Percentiles rank a stretch among this genome's conserved stretches.
phyloP scores from a whole-genome alignment of 257 asterid species.

The Rhazya stricta region DNA sequence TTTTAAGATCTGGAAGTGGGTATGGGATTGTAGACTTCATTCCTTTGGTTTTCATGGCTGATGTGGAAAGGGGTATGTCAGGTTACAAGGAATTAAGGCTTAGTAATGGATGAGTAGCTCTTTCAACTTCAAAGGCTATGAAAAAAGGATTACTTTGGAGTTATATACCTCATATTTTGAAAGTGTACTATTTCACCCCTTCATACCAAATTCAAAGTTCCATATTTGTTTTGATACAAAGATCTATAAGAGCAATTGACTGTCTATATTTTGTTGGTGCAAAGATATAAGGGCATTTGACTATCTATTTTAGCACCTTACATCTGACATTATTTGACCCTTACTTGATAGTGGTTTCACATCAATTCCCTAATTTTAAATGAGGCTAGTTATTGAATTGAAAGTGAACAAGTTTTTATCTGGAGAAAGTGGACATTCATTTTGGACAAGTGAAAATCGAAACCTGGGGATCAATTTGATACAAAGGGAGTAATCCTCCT shows the following conservation, averaged over 20 bases:
- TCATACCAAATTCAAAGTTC: neutral
- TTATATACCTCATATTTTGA: neutral
- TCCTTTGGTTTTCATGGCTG: neutral
- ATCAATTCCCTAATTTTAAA: neutral
- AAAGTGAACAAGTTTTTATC: neutral
- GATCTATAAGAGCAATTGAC: neutral
- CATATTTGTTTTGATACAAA: neutral
- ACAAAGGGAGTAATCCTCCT: neutral
- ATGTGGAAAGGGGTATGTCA: neutral
- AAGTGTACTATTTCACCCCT: neutral
- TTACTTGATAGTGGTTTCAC: neutral
- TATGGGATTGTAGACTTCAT: constrained; percentile 1
- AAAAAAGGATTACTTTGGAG: neutral
- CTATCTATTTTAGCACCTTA: neutral
- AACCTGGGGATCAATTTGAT: neutral
- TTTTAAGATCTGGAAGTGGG: neutral
- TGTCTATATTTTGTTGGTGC: too few relatives aligned
- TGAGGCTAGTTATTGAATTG: neutral
- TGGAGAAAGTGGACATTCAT: neutral
- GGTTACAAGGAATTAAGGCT: neutral
- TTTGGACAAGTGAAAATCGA: neutral
- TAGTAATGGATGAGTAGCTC: neutral
- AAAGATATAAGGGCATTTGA: too few relatives aligned
- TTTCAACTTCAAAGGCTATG: neutral
- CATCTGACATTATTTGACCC: neutral